Evolutionary conservation across 495 filamentous ascomycete genomes (phyloP), one percentile per base, ranked within the genome.

Genomic region (Cercophora samala): DNA sequence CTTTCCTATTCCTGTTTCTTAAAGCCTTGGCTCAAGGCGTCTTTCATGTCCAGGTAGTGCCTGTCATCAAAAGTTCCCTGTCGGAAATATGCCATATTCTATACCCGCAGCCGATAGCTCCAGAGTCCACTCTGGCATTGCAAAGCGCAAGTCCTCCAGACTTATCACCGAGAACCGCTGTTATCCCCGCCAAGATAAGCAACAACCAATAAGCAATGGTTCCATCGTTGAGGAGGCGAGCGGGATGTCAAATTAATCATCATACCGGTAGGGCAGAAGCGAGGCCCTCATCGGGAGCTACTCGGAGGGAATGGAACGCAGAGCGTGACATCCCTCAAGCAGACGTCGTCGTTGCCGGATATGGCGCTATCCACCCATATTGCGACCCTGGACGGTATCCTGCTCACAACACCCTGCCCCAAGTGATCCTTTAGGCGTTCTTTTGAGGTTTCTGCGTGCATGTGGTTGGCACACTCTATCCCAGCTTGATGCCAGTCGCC

Each of bases 211-310:
- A 22, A 55, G 1, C 18, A 51, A 19, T 23, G 19, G 51, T 65
- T 60, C 66, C 66, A 64, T 18, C 29, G 11, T 18, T 19, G 25
- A 22, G 63, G 62, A 68, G 63, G 62, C 62, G 63, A 62, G 67
- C 59, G 63, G 67, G 23, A 65, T 58, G 13, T 23, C 37, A 62
- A 62, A 52, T 55, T 68, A 68, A 62, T 18, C 53, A 1, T 23
- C n/a, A 25, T 61, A 64, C 25, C 66, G 58, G 58, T 65, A 68
- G 66, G 63, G 67, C 63, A 65, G 63, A 62, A 25, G 15, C 23
- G 32, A 21, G 63, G 26, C 17, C 23, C 5, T 55, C 21, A 18
- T 25, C 15, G 52, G 58, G 18, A 51, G 59, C 24, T 32, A 11
- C 23, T 58, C 63, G 67, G 63, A 62, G 32, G 62, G 63, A 65